Evolutionary conservation across 2,329 filamentous ascomycete species (phyloP).

Genomic region (Pseudopithomyces chartarum): DNA sequence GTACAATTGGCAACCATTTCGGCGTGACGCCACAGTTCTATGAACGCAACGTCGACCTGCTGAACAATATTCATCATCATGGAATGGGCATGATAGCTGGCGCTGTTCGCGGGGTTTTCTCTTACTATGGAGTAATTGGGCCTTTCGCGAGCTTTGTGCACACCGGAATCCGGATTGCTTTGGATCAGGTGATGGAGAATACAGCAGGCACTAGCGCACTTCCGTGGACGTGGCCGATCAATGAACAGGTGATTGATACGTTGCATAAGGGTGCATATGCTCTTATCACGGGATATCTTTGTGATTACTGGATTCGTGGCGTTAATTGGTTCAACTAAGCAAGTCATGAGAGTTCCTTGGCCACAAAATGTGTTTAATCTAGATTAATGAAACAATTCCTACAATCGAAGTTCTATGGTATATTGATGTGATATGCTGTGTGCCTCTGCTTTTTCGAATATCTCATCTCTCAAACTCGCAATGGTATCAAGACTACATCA

Average conservation of each 20-base stretch:
- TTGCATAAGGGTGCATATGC: constrained; percentile 36
- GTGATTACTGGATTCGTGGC: constrained; percentile 22
- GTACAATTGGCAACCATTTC: constrained; percentile 33
- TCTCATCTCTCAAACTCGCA: no score
- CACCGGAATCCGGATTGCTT: constrained; percentile 30
- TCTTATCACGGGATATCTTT: constrained; percentile 32
- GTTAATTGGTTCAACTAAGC: constrained; percentile 24
- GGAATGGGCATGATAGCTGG: constrained; percentile 37
- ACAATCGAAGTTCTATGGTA: no score
- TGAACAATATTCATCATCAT: constrained; percentile 35
- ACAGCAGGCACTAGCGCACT: constrained; percentile 31
- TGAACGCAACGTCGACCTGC: constrained; percentile 19
- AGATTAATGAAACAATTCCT: no score
- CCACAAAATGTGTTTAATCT: no score
- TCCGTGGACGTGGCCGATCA: constrained; percentile 42
- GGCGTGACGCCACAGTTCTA: constrained; percentile 20
- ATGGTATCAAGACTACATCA: no score
- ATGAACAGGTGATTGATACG: constrained; percentile 39
- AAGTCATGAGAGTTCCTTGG: background rate
- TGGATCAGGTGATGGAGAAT: constrained; percentile 39
- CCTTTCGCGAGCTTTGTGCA: constrained; percentile 37
- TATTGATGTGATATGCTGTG: no score
- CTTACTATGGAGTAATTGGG: constrained; percentile 38
- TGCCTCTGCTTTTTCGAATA: no score
- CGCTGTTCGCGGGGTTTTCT: constrained; percentile 31